These are phyloP conservation scores for Basidiobolus meristosporus DNA, from an alignment of 371 early-diverging fungal species.

Conservation along the genomic window DNA sequence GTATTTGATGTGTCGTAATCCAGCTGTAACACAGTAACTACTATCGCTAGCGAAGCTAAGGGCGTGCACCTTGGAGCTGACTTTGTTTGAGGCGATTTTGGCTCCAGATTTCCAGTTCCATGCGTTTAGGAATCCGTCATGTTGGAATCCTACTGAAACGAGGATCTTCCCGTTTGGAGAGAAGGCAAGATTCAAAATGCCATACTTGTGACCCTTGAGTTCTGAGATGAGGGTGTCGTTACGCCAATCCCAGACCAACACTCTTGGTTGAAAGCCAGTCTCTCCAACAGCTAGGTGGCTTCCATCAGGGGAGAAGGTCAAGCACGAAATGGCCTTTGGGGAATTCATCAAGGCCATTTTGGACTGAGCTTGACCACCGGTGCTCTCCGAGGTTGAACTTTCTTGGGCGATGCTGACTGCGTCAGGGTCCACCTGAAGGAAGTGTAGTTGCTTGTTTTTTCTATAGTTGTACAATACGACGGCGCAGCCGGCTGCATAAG, in stretches of 20 bases:
- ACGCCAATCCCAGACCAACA: slow-evolving; percentile 50
- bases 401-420: neutral
- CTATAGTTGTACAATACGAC: slow-evolving; percentile 52
- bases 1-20: slow-evolving; percentile 57
- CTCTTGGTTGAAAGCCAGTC: slow-evolving; percentile 68
- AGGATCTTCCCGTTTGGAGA: slow-evolving; percentile 52
- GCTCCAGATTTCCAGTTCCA: slow-evolving; percentile 64
- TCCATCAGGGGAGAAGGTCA: too few relatives aligned
- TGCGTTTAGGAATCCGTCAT: slow-evolving; percentile 61
- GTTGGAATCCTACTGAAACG: slow-evolving; percentile 70
- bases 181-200: slow-evolving; percentile 45
- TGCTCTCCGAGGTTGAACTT: too few relatives aligned
- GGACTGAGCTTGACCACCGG: too few relatives aligned
- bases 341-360: too few relatives aligned
- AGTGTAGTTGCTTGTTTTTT: slow-evolving; percentile 40
- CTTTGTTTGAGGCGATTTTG: slow-evolving; percentile 42
- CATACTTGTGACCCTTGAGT: slow-evolving; percentile 62
- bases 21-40: slow-evolving; percentile 58
- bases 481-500: slow-evolving; percentile 57
- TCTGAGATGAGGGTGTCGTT: slow-evolving; percentile 29
- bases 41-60: slow-evolving; percentile 34
- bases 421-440: slow-evolving; percentile 9
- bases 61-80: slow-evolving; percentile 36
- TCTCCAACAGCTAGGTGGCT: too few relatives aligned
- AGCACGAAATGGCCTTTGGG: too few relatives aligned